Evolutionary conservation across 352 stramenopile species (phyloP).

Genomic region (Pythium myriotylum): DNA sequence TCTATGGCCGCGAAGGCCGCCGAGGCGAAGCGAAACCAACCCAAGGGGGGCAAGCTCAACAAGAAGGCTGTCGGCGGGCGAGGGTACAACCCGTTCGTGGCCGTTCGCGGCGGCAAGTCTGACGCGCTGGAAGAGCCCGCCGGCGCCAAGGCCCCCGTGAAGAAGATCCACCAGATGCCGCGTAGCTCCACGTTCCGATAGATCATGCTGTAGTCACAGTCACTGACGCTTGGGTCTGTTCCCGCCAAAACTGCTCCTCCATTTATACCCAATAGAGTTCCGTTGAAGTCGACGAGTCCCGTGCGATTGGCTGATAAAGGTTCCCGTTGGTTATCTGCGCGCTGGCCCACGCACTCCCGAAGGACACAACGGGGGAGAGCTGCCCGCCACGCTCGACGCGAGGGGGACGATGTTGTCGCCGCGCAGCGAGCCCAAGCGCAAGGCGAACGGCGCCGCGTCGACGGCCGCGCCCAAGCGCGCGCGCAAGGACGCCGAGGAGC

Average conservation of each 20-base stretch:
- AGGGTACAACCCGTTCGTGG: slow-evolving; percentile 82
- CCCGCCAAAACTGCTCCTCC: slow-evolving; percentile 24
- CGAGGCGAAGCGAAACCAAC: slow-evolving; percentile 10
- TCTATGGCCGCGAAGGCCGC: slow-evolving; percentile 12
- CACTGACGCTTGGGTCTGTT: neutral
- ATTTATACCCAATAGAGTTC: slow-evolving; percentile 18
- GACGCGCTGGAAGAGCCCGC: slow-evolving; percentile 29
- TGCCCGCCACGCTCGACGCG: neutral
- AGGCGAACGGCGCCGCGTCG: neutral
- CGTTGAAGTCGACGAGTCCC: neutral
- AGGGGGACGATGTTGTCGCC: slow-evolving; percentile 9
- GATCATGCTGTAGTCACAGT: too few relatives aligned
- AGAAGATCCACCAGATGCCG: slow-evolving; percentile 85
- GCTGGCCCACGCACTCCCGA: neutral
- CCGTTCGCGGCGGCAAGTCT: slow-evolving; percentile 43
- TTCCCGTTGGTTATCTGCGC: slow-evolving; percentile 24
- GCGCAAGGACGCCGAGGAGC: slow-evolving; percentile 12
- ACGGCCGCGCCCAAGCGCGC: slow-evolving; percentile 5
- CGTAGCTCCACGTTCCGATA: slow-evolving; percentile 87
- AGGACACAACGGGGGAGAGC: neutral
- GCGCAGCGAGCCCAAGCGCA: slow-evolving; percentile 17
- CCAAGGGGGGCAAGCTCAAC: slow-evolving; percentile 26
- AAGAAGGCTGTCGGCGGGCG: slow-evolving; percentile 40
- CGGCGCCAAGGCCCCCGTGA: slow-evolving; percentile 46
- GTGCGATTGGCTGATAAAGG: slow-evolving; percentile 21